Evolutionary conservation across 208 protist genomes (phyloP), one percentile per base, ranked within the genome.

Genomic region (Crithidia expoeki): DNA sequence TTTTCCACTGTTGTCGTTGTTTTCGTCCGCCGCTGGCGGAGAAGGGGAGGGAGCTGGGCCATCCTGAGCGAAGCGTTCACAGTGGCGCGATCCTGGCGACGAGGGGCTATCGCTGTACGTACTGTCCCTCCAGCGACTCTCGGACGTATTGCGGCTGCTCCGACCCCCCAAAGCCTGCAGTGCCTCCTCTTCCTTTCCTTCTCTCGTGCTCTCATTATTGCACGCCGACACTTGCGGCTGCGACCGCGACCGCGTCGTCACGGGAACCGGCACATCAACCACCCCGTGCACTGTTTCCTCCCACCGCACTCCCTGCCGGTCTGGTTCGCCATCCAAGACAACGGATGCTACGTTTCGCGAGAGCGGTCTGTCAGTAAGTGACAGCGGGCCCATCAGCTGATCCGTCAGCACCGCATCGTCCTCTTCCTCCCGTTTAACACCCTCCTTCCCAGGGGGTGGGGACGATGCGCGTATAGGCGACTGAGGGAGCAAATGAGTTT

Each of bases 391-490:
- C 55, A 60, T 33, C 12, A 76, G 55, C 38, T 70, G 62, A 50
- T 76, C 70, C 19, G 62, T 60, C 33, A 76, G 62, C 55, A 65
- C 34, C 7, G 47, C 27, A 1, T 19, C 58, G 12, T 30, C 58
- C 1, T 34, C 28, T 5, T 38, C 28, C 7, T 17, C 44, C 19
- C 5, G 30, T 14, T 1, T 30, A 4, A 3, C 30, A 14, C 17
- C 23, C 2, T 51, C 33, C 2, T n/a, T 36, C 10, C 11, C 61
- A 17, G 61, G 36, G 7, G 16, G 55, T 46, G n/a, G 32, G 6
- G 34, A 32, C 21, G 10, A 32, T 25, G 2, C 19, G 10, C 17
- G 55, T 6, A 21, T n/a, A 10, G 55, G 19, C 16, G 32, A 34
- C 34, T 47, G 34, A 14, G 23, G 12, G 2, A 25, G 5, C 32